Evolutionary conservation across 345 rosid genomes (phyloP).

Genomic region (Eucalyptus tenuipes): DNA sequence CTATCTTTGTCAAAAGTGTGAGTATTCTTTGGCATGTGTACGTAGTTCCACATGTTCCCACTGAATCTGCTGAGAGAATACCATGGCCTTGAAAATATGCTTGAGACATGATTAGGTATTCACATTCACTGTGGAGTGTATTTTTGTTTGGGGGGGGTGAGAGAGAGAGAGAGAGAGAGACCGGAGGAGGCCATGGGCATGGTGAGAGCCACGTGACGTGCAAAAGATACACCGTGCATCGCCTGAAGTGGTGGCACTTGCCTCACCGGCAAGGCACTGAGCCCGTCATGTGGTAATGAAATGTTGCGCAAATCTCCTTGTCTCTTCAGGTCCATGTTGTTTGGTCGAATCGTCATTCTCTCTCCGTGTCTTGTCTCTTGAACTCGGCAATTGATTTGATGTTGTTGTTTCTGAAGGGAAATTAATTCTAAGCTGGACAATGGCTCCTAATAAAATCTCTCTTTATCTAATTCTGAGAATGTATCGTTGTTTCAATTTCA

Average conservation of each 20-base stretch:
- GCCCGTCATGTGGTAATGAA: neutral
- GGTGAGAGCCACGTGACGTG: neutral
- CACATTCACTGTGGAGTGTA: neutral
- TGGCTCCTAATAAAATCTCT: neutral
- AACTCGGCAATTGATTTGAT: neutral
- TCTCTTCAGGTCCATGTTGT: neutral
- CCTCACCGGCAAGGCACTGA: neutral
- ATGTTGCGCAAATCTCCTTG: neutral
- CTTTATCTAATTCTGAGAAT: neutral
- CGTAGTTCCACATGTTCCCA: neutral
- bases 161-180: neutral
- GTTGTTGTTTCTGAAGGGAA: neutral
- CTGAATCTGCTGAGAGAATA: neutral
- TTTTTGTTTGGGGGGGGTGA: too few species aligned
- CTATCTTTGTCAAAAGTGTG: neutral
- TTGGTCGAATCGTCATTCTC: neutral
- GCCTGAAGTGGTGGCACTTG: neutral
- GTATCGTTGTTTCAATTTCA: neutral
- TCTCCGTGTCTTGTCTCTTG: neutral
- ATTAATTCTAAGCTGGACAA: neutral
- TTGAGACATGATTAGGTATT: neutral
- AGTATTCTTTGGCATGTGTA: neutral
- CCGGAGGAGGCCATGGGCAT: neutral
- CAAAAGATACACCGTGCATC: neutral
- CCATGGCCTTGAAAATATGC: neutral